These are phyloP conservation scores for Xylaria longipes DNA, from an alignment of 495 filamentous ascomycete species.

Conservation along the genomic window DNA sequence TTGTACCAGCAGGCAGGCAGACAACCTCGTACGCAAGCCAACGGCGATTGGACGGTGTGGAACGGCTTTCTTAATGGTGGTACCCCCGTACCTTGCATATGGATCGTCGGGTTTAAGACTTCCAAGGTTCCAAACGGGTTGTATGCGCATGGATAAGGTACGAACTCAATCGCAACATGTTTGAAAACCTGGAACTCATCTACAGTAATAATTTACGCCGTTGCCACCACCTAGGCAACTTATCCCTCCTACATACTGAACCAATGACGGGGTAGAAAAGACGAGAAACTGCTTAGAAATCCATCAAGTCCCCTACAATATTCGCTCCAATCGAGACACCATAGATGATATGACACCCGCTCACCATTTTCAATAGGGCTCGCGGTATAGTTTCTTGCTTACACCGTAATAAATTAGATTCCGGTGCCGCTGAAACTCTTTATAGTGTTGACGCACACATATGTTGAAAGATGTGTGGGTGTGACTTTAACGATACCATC, in stretches of 20 bases:
- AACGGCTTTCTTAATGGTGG: not conserved
- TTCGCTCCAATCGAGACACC: not conserved
- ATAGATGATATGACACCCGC: not conserved
- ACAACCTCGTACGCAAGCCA: slow-evolving; percentile 15
- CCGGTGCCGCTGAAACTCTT: not conserved
- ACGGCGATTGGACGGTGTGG: not conserved
- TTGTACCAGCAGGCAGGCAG: slow-evolving; percentile 15
- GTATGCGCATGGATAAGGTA: too few species aligned
- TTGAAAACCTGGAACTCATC: slow-evolving; percentile 1
- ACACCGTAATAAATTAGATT: not conserved
- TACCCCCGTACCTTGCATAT: slow-evolving; percentile 1
- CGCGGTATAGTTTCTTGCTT: not conserved
- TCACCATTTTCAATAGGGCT: not conserved
- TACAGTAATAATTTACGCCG: not conserved
- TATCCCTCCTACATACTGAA: not conserved
- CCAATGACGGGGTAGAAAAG: not conserved
- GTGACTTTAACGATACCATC: not conserved
- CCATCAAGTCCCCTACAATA: not conserved
- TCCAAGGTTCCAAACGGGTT: too few species aligned
- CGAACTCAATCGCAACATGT: not conserved
- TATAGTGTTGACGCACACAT: not conserved
- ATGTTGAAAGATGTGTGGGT: not conserved
- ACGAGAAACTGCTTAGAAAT: not conserved
- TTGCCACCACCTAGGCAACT: not conserved
- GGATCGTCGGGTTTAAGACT: not conserved